Conservation (phyloP, 345 rosid genomes). For the Hirschfeldia incana region DNA sequence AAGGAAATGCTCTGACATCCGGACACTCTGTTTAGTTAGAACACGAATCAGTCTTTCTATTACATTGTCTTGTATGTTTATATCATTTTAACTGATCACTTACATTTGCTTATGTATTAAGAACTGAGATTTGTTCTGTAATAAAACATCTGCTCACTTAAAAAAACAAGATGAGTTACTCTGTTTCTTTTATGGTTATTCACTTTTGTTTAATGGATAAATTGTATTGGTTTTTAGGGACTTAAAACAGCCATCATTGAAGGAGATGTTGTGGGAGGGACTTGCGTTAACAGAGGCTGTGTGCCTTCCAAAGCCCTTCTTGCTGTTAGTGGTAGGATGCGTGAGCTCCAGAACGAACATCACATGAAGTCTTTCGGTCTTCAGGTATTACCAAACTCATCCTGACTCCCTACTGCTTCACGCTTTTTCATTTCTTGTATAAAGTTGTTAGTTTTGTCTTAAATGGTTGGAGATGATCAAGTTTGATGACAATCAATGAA, state of each 20-base stretch:
- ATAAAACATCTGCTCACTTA: neutral
- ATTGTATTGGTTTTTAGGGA: constrained; percentile 49
- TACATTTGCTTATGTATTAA: neutral
- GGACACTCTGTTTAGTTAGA: neutral
- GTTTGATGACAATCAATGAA: neutral
- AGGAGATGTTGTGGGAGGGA: constrained; percentile 98
- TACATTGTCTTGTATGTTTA: neutral
- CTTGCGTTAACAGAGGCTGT: constrained; percentile 98
- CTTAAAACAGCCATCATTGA: constrained; percentile 93
- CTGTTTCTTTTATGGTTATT: neutral
- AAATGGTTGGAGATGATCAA: neutral
- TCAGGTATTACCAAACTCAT: constrained; percentile 54
- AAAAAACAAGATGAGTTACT: neutral
- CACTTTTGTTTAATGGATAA: neutral
- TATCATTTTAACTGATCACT: neutral
- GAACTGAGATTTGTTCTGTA: neutral
- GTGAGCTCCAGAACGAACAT: constrained; percentile 91
- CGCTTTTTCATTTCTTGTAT: neutral
- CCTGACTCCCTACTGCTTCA: neutral
- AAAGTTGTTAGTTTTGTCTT: neutral
- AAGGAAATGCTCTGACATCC: neutral
- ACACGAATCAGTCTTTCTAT: neutral
- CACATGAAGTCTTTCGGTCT: constrained; percentile 94
- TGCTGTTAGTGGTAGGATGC: constrained; percentile 97
- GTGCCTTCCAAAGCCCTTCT: constrained; percentile 98